These are phyloP conservation scores for Sabuloglossum arenarium DNA, from an alignment of 495 filamentous ascomycete species.

Conservation along the genomic window DNA sequence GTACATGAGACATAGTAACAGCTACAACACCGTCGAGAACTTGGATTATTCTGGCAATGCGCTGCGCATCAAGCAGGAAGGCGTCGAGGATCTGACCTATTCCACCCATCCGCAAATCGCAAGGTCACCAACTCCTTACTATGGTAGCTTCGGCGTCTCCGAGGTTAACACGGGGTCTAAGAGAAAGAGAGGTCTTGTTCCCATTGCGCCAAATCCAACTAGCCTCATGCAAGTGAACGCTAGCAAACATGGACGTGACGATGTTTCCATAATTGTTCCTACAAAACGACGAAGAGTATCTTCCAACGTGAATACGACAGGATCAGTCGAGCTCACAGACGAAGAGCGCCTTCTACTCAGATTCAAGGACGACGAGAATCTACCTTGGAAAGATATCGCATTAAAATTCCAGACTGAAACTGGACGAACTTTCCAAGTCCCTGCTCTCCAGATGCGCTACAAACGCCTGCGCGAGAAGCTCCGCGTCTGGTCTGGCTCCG, in stretches of 20 bases:
- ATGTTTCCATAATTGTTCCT: neutral
- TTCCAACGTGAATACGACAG: neutral
- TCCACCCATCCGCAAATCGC: neutral
- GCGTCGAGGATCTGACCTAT: neutral
- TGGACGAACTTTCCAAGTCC: slow-evolving; percentile 43
- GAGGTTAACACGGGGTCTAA: neutral
- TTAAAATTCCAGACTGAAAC: slow-evolving; percentile 38
- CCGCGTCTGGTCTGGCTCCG: slow-evolving; percentile 43
- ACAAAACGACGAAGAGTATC: neutral
- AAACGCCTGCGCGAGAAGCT: slow-evolving; percentile 42
- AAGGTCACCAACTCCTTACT: neutral
- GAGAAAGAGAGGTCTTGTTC: neutral
- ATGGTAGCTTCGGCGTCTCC: neutral
- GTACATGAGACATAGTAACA: neutral
- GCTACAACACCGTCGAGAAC: neutral
- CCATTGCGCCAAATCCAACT: neutral
- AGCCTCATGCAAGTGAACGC: neutral
- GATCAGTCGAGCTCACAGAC: slow-evolving; percentile 24
- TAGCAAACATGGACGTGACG: neutral
- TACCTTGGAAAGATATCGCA: slow-evolving; percentile 51
- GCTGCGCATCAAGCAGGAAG: neutral
- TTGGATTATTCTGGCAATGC: neutral
- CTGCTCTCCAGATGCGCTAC: slow-evolving; percentile 54
- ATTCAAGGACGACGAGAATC: slow-evolving; percentile 42
- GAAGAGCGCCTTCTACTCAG: slow-evolving; percentile 47